Base-by-base conservation (phyloP, 441 rosid genomes). In the Isatis lusitanica region DNA sequence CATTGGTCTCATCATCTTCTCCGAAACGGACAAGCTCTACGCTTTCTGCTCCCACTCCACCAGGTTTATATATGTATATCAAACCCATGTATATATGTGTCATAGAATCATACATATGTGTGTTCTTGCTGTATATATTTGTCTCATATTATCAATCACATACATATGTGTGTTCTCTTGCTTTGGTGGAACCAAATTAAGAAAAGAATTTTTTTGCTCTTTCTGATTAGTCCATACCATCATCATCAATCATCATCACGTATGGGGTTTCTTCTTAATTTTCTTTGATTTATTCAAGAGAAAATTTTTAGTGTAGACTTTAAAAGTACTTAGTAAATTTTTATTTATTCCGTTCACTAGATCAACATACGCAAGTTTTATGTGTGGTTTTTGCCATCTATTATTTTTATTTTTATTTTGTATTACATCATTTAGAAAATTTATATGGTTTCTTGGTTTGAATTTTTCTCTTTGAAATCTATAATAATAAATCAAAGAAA, bases 1-100 rank as follows among this genome's bases (percentile, higher is more conserved):
- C 75, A 80, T 85, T 77, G 87, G 87, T 10, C 85, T 78, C 42
- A 76, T 87, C 63, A 48, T 85, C 74, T 83, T 89, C 75, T 89
- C 94, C 2, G 83, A 79, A 69, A 66, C 38, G 35, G 79, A 89
- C 78, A 83, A 61, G 66, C 77, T 84, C 16, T 71, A 48, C 43
- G 74, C 85, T 51, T 87, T 79, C 78, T 68, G 48, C 64, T 73
- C 76, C 7, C 26, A 35, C 30, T 6, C 63, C 6, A 73, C 58
- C 39, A 71, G 68, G 74, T 47, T 46, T 24, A 1, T 8, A 17
- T 47, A 3, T 64, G 3, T 11, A 6, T 43, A 43, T 26, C 7
- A 7, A 11, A 31, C 21, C 39, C 18, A 55, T 55, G 16, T 28
- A 44, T 9, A 36, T 9, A 15, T 44, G 16, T 43, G 6, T 46